Percentiles rank a stretch among this genome's conserved stretches.
Conservation (phyloP, 768 basidiomycete species). For the Zangia roseola region DNA sequence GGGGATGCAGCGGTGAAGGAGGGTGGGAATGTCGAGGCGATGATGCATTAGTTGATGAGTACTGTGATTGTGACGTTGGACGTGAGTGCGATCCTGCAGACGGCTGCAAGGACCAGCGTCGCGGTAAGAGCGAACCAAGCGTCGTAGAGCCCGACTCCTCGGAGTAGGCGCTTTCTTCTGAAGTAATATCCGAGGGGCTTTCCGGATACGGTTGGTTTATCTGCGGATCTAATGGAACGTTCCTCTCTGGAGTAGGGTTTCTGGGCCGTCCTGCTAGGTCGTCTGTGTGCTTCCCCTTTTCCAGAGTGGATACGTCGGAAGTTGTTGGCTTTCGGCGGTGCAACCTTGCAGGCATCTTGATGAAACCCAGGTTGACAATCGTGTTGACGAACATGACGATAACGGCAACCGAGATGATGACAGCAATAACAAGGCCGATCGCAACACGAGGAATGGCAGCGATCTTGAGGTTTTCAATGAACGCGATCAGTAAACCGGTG, state of each 20-base stretch:
- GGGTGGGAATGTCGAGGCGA: constrained; percentile 32
- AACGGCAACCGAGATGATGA: constrained; percentile 69
- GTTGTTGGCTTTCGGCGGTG: constrained; percentile 14
- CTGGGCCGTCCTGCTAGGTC: constrained; percentile 36
- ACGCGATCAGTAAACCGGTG: constrained; percentile 73
- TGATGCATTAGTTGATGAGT: constrained; percentile 29
- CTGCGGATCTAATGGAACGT: constrained; percentile 38
- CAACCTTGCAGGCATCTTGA: constrained; percentile 19
- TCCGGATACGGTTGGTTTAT: constrained; percentile 47
- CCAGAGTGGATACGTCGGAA: constrained; percentile 22
- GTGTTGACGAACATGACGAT: constrained; percentile 70
- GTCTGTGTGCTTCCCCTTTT: constrained; percentile 27
- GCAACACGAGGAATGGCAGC: constrained; percentile 77
- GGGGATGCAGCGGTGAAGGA: constrained; percentile 30
- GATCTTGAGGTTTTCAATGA: constrained; percentile 62
- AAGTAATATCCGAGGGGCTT: constrained; percentile 25
- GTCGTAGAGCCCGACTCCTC: constrained; percentile 37
- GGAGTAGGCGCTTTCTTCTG: constrained; percentile 29
- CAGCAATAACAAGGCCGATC: constrained; percentile 72
- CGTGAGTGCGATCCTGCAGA: constrained; percentile 31
- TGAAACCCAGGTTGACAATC: constrained; percentile 47
- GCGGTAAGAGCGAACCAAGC: constrained; percentile 32
- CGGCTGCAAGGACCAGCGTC: constrained; percentile 33
- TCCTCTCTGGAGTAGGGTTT: constrained; percentile 55
- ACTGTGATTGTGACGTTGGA: constrained; percentile 31